A percentile compares a stretch with the other conserved stretches of the same genome.
Evolutionary conservation across 1,284 basidiomycete species (phyloP).

Genomic region (Boletellus sp.): DNA sequence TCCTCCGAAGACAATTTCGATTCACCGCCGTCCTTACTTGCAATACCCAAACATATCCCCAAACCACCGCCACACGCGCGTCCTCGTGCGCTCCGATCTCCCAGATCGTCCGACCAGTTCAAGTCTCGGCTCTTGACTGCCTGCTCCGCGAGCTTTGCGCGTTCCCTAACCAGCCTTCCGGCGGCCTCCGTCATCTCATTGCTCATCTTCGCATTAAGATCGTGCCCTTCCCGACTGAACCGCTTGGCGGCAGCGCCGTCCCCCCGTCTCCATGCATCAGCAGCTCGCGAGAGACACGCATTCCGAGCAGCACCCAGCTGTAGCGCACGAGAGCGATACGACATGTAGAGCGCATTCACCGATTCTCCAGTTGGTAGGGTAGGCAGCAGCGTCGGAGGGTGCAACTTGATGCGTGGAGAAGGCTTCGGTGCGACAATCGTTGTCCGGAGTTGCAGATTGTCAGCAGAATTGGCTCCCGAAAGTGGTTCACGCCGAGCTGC

Average conservation of each 20-base stretch:
- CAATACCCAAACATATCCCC: constrained; percentile 84
- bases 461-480: constrained; percentile 47
- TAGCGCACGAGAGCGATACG: constrained; percentile 80
- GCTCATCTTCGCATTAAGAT: constrained; percentile 86
- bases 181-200: constrained; percentile 82
- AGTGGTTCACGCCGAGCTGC: constrained; percentile 55
- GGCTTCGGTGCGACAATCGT: constrained; percentile 79
- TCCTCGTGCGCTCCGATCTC: constrained; percentile 74
- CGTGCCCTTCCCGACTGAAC: constrained; percentile 90
- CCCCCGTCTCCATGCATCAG: constrained; percentile 91
- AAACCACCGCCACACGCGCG: constrained; percentile 77
- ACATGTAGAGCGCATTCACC: constrained; percentile 81
- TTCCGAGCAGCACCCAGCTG: constrained; percentile 92
- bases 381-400: constrained; percentile 80
- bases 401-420: constrained; percentile 80
- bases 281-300: constrained; percentile 90
- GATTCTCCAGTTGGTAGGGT: constrained; percentile 82
- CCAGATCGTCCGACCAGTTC: constrained; percentile 80
- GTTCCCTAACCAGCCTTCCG: constrained; percentile 74
- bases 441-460: constrained; percentile 59
- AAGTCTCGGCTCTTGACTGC: constrained; percentile 69
- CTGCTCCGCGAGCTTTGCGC: constrained; percentile 71
- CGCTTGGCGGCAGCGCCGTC: constrained; percentile 94
- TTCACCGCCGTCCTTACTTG: constrained; percentile 54
- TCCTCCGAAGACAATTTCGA: constrained; percentile 71